Evolutionary conservation across 129 eudicot genomes (phyloP), one percentile per base, ranked within the genome.

Genomic region (Sambucus nigra): DNA sequence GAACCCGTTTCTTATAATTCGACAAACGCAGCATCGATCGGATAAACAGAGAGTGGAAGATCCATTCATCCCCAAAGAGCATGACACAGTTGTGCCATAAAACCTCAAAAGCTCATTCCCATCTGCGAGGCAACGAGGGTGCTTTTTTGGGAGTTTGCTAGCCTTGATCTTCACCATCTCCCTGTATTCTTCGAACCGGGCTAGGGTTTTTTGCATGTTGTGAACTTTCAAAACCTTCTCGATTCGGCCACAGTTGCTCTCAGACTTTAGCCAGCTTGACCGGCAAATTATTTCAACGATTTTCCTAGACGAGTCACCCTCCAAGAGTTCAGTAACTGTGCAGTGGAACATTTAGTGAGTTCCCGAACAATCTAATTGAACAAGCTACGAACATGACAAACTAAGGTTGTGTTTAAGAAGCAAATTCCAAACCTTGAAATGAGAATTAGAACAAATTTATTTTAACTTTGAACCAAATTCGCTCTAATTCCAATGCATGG

Each of bases 91-190:
- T 17, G 99, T 82, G 29, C 99, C 99, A 28, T 79, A 73, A 69
- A 91, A 91, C 67, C 99, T 73, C 25, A 91, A 61, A 31, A 91
- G 95, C 53, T 91, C 99, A 60, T 91, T 91, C 4, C 99, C 99
- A 50, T 91, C 99, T 1, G 99, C 99, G 21, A 91, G 51, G 66
- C 99, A 91, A 0, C 99, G 89, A 60, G 99, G 94, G 65, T 91
- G 99, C 53, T 91, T 91, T 63, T 91, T 91, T 0, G 84, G 80
- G 55, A 91, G 91, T 56, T 80, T 91, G 74, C 99, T 80, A 1
- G 99, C 99, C 25, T 80, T 91, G 56, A 69, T 45, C 72, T 91
- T 91, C 23, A 91, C 99, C 23, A 49, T 59, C 49, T 91, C 99
- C 48, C 99, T 55, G 75, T 91, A 82, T 29, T 91, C 99, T 68